These are phyloP conservation scores for Albophoma yamanashiensis DNA, from an alignment of 2,329 filamentous ascomycete species.

Conservation along the genomic window DNA sequence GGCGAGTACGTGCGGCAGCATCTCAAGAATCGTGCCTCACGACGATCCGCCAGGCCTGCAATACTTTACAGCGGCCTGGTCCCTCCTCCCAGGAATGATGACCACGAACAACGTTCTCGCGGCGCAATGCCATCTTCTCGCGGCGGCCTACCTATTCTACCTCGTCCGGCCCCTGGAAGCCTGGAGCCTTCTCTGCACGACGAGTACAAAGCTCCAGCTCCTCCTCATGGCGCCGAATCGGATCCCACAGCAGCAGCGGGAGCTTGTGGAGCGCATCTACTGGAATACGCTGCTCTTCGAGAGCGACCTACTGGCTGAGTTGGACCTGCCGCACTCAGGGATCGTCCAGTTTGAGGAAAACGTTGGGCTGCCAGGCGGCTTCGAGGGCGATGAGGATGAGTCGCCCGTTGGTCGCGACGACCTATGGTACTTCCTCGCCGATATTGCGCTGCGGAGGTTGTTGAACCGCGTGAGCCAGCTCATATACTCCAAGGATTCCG, in stretches of 20 bases:
- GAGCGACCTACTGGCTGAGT: constrained; percentile 67
- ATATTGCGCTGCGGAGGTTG: constrained; percentile 67
- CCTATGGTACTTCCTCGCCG: constrained; percentile 77
- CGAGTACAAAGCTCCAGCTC: constrained; percentile 72
- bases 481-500: constrained; percentile 65
- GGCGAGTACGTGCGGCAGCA: constrained; percentile 65
- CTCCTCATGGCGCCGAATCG: constrained; percentile 63
- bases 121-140: constrained; percentile 70
- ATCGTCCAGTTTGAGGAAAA: constrained; percentile 75
- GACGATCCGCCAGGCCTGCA: constrained; percentile 65
- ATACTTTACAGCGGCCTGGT: constrained; percentile 76
- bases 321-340: constrained; percentile 73
- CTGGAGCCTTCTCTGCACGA: constrained; percentile 70
- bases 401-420: constrained; percentile 59
- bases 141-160: constrained; percentile 75
- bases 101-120: constrained; percentile 68
- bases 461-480: constrained; percentile 71
- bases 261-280: constrained; percentile 68
- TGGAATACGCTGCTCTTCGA: constrained; percentile 79
- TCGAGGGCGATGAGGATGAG: constrained; percentile 58
- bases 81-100: constrained; percentile 66
- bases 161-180: constrained; percentile 73
- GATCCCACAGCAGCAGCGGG: constrained; percentile 58
- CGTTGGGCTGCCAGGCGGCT: constrained; percentile 67
- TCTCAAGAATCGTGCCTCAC: constrained; percentile 57